phyloP scores from a whole-genome alignment of 306 rosid genomes.

The Pyrus bretschneideri region DNA sequence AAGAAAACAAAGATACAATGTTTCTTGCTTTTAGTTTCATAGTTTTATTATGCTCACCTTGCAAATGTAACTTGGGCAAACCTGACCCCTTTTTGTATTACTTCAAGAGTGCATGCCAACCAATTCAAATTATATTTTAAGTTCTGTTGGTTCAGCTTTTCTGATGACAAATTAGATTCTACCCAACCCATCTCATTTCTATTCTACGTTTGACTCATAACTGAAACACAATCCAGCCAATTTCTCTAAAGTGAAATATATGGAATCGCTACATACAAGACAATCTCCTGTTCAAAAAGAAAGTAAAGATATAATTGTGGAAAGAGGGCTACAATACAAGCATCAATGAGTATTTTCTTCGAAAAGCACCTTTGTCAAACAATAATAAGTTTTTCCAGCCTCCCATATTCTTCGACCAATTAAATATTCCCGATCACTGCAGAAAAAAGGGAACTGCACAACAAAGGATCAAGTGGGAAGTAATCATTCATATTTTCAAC shows the following conservation, averaged over 20 bases:
- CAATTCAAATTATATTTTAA: background rate
- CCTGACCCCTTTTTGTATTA: background rate
- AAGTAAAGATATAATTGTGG: conserved; percentile 4
- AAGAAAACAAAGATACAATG: background rate
- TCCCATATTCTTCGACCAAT: conserved; percentile 98
- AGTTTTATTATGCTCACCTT: background rate
- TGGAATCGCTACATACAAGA: background rate
- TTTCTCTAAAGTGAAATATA: background rate
- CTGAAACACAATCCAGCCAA: background rate
- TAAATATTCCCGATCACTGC: conserved; percentile 96
- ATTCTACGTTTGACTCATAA: background rate
- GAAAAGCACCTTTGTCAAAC: conserved; percentile 81
- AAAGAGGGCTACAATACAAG: conserved; percentile 7
- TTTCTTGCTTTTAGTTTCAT: background rate
- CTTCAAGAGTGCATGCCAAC: background rate
- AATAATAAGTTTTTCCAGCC: conserved; percentile 76
- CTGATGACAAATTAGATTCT: background rate
- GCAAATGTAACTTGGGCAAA: background rate
- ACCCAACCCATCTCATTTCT: background rate
- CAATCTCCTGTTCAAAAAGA: background rate
- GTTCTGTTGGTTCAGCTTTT: background rate
- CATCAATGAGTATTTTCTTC: background rate
- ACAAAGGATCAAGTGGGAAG: conserved; percentile 14
- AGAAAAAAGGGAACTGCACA: conserved; percentile 93
- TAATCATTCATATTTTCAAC: conserved; percentile 15